Conservation (phyloP, 306 rosid genomes). For the Cucurbita ficifolia region DNA sequence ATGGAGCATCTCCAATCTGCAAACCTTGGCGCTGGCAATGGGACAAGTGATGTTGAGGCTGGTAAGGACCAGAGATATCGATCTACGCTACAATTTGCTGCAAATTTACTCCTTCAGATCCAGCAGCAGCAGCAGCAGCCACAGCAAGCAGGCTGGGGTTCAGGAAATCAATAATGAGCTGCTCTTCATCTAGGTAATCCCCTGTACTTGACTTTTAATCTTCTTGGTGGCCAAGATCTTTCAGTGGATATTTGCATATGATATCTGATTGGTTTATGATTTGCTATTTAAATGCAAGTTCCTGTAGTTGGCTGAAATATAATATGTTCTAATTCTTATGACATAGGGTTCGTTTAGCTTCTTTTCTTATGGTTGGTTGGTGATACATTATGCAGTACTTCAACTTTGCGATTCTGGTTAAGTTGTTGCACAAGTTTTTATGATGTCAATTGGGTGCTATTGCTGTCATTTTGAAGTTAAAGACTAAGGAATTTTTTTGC, state of each 20-base stretch:
- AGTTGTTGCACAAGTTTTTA: neutral
- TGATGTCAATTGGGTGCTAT: neutral
- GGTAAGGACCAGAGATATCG: conserved; percentile 83
- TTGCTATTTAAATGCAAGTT: neutral
- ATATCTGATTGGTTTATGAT: neutral
- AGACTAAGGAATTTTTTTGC: neutral
- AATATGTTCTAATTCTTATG: neutral
- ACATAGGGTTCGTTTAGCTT: neutral
- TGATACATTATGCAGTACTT: neutral
- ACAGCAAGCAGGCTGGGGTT: conserved; percentile 43
- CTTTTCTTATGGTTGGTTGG: neutral
- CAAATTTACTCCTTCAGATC: conserved; percentile 82
- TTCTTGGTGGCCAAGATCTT: neutral
- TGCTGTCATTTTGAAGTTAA: neutral
- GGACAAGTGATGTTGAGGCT: conserved; percentile 61
- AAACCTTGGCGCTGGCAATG: conserved; percentile 42
- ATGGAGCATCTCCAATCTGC: conserved; percentile 52
- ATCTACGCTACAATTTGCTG: conserved; percentile 87
- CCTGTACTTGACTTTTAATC: neutral
- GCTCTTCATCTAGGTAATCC: conserved; percentile 36
- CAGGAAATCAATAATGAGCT: conserved; percentile 63
- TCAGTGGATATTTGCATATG: neutral
- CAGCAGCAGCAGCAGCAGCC: conserved; percentile 79
- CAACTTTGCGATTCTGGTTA: neutral
- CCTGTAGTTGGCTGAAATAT: neutral